A percentile compares a stretch with the other conserved stretches of the same genome.
These are phyloP conservation scores for Candida freyschussii DNA, from an alignment of 1,139 yeast genomes.

Conservation along the genomic window DNA sequence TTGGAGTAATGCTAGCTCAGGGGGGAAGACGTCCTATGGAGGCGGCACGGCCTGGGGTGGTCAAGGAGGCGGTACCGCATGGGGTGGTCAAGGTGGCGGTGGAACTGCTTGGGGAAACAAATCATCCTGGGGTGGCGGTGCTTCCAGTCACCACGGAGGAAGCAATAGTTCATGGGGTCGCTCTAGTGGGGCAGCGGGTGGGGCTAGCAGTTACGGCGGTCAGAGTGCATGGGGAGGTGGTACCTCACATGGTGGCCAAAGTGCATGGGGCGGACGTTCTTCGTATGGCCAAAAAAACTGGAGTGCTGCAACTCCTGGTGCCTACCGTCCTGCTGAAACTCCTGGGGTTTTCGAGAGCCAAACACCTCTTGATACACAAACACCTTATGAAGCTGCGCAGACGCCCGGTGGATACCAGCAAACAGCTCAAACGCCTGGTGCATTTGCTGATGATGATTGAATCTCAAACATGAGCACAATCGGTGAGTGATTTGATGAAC, in stretches of 20 bases:
- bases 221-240: constrained; percentile 27
- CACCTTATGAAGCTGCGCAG: constrained; percentile 30
- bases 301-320: constrained; percentile 33
- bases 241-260: constrained; percentile 43
- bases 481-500: too few species aligned
- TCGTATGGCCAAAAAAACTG: constrained; percentile 13
- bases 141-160: constrained; percentile 46
- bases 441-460: constrained; percentile 5
- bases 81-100: constrained; percentile 23
- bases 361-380: constrained; percentile 15
- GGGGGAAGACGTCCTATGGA: constrained; percentile 43
- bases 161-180: constrained; percentile 47
- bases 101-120: constrained; percentile 40
- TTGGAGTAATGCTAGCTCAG: constrained; percentile 34
- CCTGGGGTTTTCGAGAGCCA: constrained; percentile 17
- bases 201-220: constrained; percentile 36
- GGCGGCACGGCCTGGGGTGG: constrained; percentile 25
- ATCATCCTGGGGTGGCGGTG: constrained; percentile 33
- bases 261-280: constrained; percentile 25
- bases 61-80: constrained; percentile 28
- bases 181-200: constrained; percentile 34
- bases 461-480: too few species aligned
- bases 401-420: constrained; percentile 33
- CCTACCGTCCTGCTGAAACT: constrained; percentile 27
- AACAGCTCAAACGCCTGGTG: constrained; percentile 19